These are phyloP conservation scores for Steccherinum ochraceum DNA, from an alignment of 768 basidiomycete species.

Conservation along the genomic window DNA sequence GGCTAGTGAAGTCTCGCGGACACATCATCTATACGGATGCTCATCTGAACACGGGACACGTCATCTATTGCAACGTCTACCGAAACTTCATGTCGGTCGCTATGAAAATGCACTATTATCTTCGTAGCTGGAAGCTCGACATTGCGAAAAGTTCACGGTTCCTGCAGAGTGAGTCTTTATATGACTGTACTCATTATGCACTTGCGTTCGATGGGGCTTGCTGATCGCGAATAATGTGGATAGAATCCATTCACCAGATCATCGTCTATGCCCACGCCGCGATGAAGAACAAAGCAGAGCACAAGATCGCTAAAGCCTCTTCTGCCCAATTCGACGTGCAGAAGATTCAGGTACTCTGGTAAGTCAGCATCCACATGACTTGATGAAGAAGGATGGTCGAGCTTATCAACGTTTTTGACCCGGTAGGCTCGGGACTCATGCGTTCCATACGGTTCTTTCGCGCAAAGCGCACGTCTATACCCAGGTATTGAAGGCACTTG, in stretches of 20 bases:
- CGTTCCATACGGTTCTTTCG: constrained; percentile 63
- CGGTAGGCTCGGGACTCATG: constrained; percentile 72
- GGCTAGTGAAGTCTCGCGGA: constrained; percentile 64
- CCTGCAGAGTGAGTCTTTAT: constrained; percentile 41
- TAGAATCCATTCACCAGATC: constrained; percentile 59
- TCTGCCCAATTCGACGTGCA: constrained; percentile 38
- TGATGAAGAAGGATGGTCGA: not conserved
- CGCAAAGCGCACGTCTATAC: constrained; percentile 45
- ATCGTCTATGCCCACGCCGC: constrained; percentile 51
- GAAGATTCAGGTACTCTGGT: constrained; percentile 59
- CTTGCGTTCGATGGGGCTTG: not conserved
- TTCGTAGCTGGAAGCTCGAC: constrained; percentile 52
- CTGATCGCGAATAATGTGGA: not conserved
- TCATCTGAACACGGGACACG: constrained; percentile 51
- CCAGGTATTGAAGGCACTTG: constrained; percentile 40
- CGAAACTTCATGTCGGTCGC: constrained; percentile 78
- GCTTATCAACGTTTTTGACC: not conserved
- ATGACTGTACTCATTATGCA: not conserved
- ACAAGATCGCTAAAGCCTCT: constrained; percentile 32
- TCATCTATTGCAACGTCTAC: constrained; percentile 78
- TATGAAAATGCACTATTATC: constrained; percentile 83
- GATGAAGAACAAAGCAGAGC: constrained; percentile 39
- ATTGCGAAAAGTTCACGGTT: constrained; percentile 41
- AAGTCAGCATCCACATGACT: constrained; percentile 15
- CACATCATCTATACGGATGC: constrained; percentile 81